phyloP scores from a whole-genome alignment of 2,329 filamentous ascomycete genomes.

The Volutella citrinella region DNA sequence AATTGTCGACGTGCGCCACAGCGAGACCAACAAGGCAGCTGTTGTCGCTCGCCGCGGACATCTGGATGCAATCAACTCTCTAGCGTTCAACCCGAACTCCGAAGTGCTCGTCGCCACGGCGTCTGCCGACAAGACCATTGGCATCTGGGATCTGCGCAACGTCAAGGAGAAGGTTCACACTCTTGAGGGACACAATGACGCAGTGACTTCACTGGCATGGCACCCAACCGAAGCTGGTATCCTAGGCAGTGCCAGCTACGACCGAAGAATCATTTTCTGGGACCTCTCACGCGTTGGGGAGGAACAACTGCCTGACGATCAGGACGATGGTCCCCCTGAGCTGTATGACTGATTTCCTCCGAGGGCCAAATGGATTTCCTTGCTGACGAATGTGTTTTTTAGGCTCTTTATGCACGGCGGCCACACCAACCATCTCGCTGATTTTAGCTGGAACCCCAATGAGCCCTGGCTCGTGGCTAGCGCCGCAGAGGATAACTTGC shows the following conservation, averaged over 20 bases:
- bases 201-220: conserved; percentile 91
- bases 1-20: conserved; percentile 79
- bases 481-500: conserved; percentile 92
- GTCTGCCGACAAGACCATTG: conserved; percentile 92
- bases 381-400: no score
- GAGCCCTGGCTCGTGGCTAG: conserved; percentile 96
- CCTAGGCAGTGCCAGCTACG: conserved; percentile 87
- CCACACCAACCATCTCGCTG: conserved; percentile 93
- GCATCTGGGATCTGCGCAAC: conserved; percentile 91
- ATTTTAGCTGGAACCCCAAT: conserved; percentile 97
- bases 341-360: conserved; percentile 57
- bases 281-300: conserved; percentile 88
- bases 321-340: conserved; percentile 91
- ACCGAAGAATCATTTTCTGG: conserved; percentile 94
- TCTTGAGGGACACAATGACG: conserved; percentile 82
- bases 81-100: conserved; percentile 90
- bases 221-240: conserved; percentile 88
- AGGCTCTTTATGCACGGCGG: conserved; percentile 98
- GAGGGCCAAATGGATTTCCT: no score
- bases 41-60: conserved; percentile 73
- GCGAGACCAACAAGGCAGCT: conserved; percentile 63
- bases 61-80: conserved; percentile 88
- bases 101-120: conserved; percentile 89
- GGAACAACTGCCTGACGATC: conserved; percentile 92
- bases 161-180: conserved; percentile 87